phyloP scores from a whole-genome alignment of 2,329 filamentous ascomycete species.

The Alternaria atra region DNA sequence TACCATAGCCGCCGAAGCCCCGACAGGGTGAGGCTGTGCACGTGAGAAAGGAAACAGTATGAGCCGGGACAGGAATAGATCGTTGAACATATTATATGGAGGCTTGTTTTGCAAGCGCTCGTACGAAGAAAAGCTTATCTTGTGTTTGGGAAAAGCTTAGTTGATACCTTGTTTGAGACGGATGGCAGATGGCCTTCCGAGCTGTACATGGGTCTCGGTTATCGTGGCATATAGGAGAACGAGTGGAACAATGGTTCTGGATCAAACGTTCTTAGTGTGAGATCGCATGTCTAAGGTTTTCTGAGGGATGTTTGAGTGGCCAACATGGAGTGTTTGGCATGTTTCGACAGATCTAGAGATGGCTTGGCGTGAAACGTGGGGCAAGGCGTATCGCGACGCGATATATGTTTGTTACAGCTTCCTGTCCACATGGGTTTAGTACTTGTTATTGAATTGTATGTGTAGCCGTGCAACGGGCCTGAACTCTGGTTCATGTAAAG shows the following conservation, averaged over 20 bases:
- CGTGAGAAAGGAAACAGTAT: constrained; percentile 2
- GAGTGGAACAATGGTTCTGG: background rate
- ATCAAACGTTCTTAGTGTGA: background rate
- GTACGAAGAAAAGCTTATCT: background rate
- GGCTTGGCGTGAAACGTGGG: constrained; percentile 8
- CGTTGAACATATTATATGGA: background rate
- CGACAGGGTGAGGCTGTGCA: constrained; percentile 16
- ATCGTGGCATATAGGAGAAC: background rate
- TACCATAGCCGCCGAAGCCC: constrained; percentile 4
- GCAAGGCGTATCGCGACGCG: constrained; percentile 1
- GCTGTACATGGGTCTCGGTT: background rate
- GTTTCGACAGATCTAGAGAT: constrained; percentile 2
- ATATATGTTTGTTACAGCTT: background rate
- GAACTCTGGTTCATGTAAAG: background rate
- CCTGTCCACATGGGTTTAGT: background rate
- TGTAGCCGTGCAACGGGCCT: background rate
- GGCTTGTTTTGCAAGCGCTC: background rate
- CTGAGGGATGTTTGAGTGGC: constrained; percentile 1
- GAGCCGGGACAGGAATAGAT: constrained; percentile 4
- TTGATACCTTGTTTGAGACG: background rate
- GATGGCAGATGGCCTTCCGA: background rate
- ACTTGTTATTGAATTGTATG: background rate
- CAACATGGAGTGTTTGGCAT: constrained; percentile 1
- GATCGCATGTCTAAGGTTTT: background rate
- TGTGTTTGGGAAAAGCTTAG: background rate